Evolutionary conservation across 1,284 basidiomycete genomes (phyloP), one percentile per base, ranked within the genome.

Genomic region (Laetiporus sulphureus): DNA sequence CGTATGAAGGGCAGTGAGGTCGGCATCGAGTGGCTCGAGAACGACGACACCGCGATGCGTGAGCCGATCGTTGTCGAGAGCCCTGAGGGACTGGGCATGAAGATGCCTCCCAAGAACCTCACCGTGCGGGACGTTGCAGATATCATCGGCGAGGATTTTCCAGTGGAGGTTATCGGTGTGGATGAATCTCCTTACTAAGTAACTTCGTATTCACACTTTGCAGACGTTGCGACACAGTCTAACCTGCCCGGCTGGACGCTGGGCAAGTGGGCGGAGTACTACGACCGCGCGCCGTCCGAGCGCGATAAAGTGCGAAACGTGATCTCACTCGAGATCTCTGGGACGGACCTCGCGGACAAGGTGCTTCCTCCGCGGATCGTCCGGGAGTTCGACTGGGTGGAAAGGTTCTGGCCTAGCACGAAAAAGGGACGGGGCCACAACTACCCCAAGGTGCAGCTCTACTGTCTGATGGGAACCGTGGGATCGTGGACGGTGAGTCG

Each of bases 401-500:
- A 96, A 58, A 90, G 86, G 51, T 91, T 83, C 61, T 99, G 95
- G 95, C 91, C 90, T 0, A 71, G 67, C 46, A 78, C 75, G 40
- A 75, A 77, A 52, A 83, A 79, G 56, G 83, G 84, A 15, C 79
- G 79, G 51, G 82, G 82, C 0, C 75, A 86, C 46, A 56, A 68
- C 34, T 97, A 91, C 62, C 95, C 95, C 5, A 95, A 96, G 56
- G 95, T 99, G 4, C 92, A 96, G 58, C 66, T 96, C 33, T 99
- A 99, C 61, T 96, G 94, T 57, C 68, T 99, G 47, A 97, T 98
- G 91, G 84, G 91, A 40, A 86, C 81, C 12, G 71, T 69, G 18
- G 74, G 77, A 48, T 91, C 91, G 24, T 96, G 93, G 90, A 97
- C 95, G 47, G 93, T 91, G 51, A 59, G 79, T 65, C 33, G 11